phyloP scores from a whole-genome alignment of 2,329 filamentous ascomycete genomes.

The Chalara sp. region DNA sequence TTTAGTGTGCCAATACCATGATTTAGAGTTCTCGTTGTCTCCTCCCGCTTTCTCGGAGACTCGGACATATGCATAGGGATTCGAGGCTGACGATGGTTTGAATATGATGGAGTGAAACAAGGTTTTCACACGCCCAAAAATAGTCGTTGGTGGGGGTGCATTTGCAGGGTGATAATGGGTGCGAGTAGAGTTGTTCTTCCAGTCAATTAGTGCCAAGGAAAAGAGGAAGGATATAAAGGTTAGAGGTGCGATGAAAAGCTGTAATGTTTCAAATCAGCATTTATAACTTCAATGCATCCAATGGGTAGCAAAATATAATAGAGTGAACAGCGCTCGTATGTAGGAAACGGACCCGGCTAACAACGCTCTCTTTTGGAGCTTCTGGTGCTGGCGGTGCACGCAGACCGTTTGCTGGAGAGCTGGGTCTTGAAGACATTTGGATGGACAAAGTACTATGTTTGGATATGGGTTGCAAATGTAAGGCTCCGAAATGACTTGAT shows the following conservation, averaged over 20 bases:
- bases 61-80: constrained; percentile 22
- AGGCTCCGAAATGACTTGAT: no score
- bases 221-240: constrained; percentile 27
- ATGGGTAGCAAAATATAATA: background rate
- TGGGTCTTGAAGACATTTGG: no score
- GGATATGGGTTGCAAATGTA: no score
- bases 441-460: no score
- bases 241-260: constrained; percentile 26
- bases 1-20: constrained; percentile 27
- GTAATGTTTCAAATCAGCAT: background rate
- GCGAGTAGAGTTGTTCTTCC: constrained; percentile 16
- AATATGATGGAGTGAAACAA: constrained; percentile 17
- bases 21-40: constrained; percentile 11
- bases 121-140: constrained; percentile 7
- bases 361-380: background rate
- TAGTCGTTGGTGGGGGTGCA: constrained; percentile 5
- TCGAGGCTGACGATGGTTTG: constrained; percentile 4
- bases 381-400: background rate
- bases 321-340: no score
- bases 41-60: background rate
- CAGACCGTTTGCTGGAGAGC: background rate
- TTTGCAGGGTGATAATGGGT: constrained; percentile 8
- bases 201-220: constrained; percentile 25
- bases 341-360: background rate
- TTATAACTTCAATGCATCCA: background rate